Base-by-base conservation (phyloP, 2,329 filamentous ascomycete genomes). In the Pseudogymnoascus sp. region DNA sequence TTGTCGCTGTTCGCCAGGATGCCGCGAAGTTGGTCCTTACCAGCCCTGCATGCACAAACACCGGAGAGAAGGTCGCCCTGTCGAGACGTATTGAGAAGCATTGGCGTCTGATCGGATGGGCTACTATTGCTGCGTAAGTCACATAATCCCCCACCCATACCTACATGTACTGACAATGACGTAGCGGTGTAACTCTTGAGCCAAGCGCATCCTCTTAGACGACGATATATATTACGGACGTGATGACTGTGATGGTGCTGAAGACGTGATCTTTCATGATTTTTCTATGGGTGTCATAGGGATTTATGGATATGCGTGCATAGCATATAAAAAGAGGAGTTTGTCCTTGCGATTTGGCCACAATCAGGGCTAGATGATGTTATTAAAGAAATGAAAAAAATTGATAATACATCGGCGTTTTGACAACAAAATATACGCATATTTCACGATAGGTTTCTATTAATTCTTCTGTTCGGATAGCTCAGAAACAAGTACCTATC, bases 11-110 rank as follows among this genome's bases (percentile, higher is more conserved):
- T 75, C 97, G 95, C 85, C 93, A 93, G 74, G 95, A 99, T 84
- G 93, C 93, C 65, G 95, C 95, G 65, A 97, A 97, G 82, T 84
- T 99, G 70, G 89, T 91, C 66, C 82, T 99, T 71, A 98, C 93
- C 67, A 93, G 87, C 75, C 93, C 93, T 51, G 95, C 95, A 65
- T 99, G 95, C 82, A 99, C 95, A 61, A 93, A 96, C 76, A 89
- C 97, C 74, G 93, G 93, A 69, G 93, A 99, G 83, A 98, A 99
- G 89, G 93, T 99, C 73, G 95, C 95, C 45, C 83, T 99, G 74
- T 92, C 88, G 76, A 85, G 95, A 80, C 90, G 95, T 87, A 97
- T 98, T 73, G 95, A 99, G 80, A 98, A 98, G 86, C 93, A 97
- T 80, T 98, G 93, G 93, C 90, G 92, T 80, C 83, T 96, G 75